These are phyloP conservation scores for Salvia sclarea DNA, from an alignment of 305 asterid genomes.

Conservation along the genomic window DNA sequence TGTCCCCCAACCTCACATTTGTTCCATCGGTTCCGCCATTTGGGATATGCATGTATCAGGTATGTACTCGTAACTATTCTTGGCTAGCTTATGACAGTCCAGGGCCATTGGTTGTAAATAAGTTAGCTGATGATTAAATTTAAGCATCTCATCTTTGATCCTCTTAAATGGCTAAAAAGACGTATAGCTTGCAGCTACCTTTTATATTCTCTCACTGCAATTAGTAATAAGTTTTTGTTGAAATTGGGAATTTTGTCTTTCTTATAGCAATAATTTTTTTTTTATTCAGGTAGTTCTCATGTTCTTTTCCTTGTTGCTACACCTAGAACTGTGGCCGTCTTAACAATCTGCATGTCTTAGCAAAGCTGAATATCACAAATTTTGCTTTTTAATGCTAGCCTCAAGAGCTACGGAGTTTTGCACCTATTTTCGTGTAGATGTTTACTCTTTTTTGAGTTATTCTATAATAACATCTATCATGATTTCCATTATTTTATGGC, in stretches of 20 bases:
- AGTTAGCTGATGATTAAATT: constrained; percentile 17
- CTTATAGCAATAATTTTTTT: not conserved
- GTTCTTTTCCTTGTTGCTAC: constrained; percentile 3
- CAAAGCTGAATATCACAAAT: not conserved
- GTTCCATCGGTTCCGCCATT: constrained; percentile 96
- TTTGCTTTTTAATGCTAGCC: not conserved
- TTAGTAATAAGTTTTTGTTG: not conserved
- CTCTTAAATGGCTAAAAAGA: constrained; percentile 26
- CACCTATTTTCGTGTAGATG: not conserved
- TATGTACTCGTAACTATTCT: constrained; percentile 34
- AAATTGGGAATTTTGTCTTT: constrained; percentile 1
- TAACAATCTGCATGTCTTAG: not conserved
- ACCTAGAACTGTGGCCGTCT: not conserved
- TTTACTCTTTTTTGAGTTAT: not conserved
- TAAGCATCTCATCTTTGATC: constrained; percentile 15
- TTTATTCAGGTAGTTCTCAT: not conserved
- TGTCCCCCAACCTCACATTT: constrained; percentile 98
- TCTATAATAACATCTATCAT: not conserved
- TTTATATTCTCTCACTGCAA: constrained; percentile 18
- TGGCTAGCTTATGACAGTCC: constrained; percentile 25
- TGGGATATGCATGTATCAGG: constrained; percentile 99
- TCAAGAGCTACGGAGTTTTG: not conserved
- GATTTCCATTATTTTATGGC: not conserved
- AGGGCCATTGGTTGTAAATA: constrained; percentile 21
- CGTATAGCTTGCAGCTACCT: constrained; percentile 7